phyloP scores from a whole-genome alignment of 805 yeast species.

The Phaffomyces antillensis region DNA sequence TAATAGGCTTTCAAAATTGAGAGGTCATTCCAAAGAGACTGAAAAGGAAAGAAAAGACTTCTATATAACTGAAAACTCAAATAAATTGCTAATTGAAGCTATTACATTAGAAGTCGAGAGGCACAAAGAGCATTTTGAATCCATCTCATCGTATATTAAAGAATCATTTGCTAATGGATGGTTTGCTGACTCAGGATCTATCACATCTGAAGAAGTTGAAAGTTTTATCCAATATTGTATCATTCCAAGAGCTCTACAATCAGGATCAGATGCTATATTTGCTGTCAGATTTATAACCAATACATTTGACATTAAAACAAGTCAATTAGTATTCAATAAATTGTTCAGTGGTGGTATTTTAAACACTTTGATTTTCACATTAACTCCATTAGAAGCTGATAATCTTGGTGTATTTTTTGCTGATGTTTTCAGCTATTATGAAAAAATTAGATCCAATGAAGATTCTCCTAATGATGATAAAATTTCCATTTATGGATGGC shows the following conservation, averaged over 20 bases:
- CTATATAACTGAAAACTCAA: conserved; percentile 2
- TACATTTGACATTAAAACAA: conserved; percentile 36
- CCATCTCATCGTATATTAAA: conserved; percentile 20
- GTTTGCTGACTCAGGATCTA: conserved; percentile 27
- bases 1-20: conserved; percentile 26
- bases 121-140: conserved; percentile 36
- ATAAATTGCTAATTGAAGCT: conserved; percentile 4
- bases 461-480: conserved; percentile 25
- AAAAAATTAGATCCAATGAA: conserved; percentile 35
- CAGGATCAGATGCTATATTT: conserved; percentile 77
- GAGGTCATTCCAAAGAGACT: conserved; percentile 1
- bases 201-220: conserved; percentile 17
- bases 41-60: conserved; percentile 19
- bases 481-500: conserved; percentile 44
- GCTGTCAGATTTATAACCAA: conserved; percentile 53
- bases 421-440: conserved; percentile 42
- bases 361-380: conserved; percentile 55
- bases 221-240: conserved; percentile 56
- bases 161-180: conserved; percentile 30
- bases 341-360: conserved; percentile 44
- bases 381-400: conserved; percentile 74
- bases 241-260: conserved; percentile 69
- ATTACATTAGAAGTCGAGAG: conserved; percentile 10
- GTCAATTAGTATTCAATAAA: conserved; percentile 34
- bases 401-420: conserved; percentile 70